Evolutionary conservation across 129 eudicot species (phyloP).

Genomic region (Chrysanthemum seticuspe): DNA sequence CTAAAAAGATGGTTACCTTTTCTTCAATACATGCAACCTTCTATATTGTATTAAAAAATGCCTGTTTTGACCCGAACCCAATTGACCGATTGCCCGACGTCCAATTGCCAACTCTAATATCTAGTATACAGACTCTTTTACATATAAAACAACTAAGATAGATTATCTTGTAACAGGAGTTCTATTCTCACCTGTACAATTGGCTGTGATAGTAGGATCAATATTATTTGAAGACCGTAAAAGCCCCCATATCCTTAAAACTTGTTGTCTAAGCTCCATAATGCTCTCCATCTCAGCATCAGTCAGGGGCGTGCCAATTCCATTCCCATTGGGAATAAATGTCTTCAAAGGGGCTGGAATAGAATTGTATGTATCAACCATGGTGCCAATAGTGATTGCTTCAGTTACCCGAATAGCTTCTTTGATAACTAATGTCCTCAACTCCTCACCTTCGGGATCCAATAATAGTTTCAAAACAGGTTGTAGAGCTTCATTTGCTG

Average conservation of each 20-base stretch:
- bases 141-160: background rate
- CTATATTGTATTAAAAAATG: background rate
- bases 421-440: slow-evolving; percentile 71
- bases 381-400: slow-evolving; percentile 64
- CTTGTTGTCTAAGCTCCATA: slow-evolving; percentile 92
- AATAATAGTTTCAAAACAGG: slow-evolving; percentile 84
- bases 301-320: slow-evolving; percentile 43
- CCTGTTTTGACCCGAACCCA: background rate
- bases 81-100: background rate
- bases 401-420: slow-evolving; percentile 85
- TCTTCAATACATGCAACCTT: too few relatives aligned
- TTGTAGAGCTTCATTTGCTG: slow-evolving; percentile 91
- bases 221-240: slow-evolving; percentile 58
- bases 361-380: slow-evolving; percentile 67
- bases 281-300: slow-evolving; percentile 55
- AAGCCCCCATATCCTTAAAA: slow-evolving; percentile 85
- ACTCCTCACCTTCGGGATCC: slow-evolving; percentile 84
- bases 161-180: slow-evolving; percentile 9
- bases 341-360: slow-evolving; percentile 55
- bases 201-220: slow-evolving; percentile 81
- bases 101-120: slow-evolving; percentile 1
- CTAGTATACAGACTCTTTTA: background rate
- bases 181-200: slow-evolving; percentile 60
- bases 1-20: too few relatives aligned
- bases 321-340: slow-evolving; percentile 48